Evolutionary conservation across 2,329 filamentous ascomycete genomes (phyloP), one percentile per base, ranked within the genome.

Genomic region (Phaeoacremonium minimum): DNA sequence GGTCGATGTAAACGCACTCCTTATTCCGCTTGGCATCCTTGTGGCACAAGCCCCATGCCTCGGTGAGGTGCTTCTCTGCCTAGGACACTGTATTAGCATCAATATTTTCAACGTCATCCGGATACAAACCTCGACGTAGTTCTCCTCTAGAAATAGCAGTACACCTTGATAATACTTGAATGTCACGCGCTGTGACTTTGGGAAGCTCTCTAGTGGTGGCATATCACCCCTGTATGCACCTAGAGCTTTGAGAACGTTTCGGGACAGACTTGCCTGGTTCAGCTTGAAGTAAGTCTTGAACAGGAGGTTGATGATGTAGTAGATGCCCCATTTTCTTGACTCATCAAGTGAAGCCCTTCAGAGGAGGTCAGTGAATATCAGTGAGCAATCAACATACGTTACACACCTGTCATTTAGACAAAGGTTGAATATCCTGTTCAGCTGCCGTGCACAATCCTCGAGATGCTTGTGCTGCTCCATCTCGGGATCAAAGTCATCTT

Each of bases 271-370:
- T 39, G 94, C 84, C 20, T 85, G 87, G 63, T 95, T 95, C 45
- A 97, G 71, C 67, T 87, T 94, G 70, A 98, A 98, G 61, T 97
- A 96, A 2, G 90, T 97, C 64, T 97, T 97, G 77, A 98, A 98
- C 12, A 96, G 72, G 7, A 98, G 75, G 56, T 95, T 97, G 53
- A 90, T 88, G 46, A 91, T 83, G 59, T 89, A 90, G 67, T 98
- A 98, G 32, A 95, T 86, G 6, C 88, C 94, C 93, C 93, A 98
- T 76, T 97, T 98, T 37, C 93, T 81, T 7, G 91, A 96, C 51
- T 95, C 85, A 53, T 89, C 81, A 30, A 96, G 69, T 12, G 85
- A 81, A 42, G 86, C 85, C 61, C 87, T 91, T 51, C 9, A 36
- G 37, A 32, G 33, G 42, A 41, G 42, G 37, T 52, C 28, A 56